Evolutionary conservation across 192 early-diverging fungal genomes (phyloP), one percentile per base, ranked within the genome.

Genomic region (Spizellomyces punctatus): DNA sequence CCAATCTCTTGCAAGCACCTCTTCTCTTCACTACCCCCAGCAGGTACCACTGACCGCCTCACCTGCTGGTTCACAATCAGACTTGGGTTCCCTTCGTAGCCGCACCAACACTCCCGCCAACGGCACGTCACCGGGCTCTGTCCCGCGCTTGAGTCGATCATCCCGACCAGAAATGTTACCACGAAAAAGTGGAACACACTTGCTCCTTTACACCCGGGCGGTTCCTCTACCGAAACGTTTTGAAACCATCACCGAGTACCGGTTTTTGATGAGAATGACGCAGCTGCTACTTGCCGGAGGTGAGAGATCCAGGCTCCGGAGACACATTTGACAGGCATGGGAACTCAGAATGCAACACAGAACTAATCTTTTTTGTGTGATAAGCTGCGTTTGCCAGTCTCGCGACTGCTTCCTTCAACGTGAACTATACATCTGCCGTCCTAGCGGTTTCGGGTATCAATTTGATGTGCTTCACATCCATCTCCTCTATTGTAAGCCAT

Each of bases 401-500:
- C 12, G 74, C 80, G 8, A 73, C 76, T 5, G 76, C 77, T 7
- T 74, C 82, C 1, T 81, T 84, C 61, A 70, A 73, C 17, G 82
- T 79, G n/a, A 77, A 84, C 63, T 84, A 79, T 74, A 71, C 70
- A 6, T 71, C 75, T 5, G 58, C 77, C 4, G 76, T 82, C 22
- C 61, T 84, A 12, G 79, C 68, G 19, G 54, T 59, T 21, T 76
- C 79, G 19, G 82, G 82, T 17, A 82, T 84, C 58, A 80, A 78
- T 46, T 61, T 79, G 45, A 84, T 78, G 75, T 73, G 72, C 4
- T 77, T 83, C 55, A 78, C 73, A 8, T 72, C 79, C 46, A 73
- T 82, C 46, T 71, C 81, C 21, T 83, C 80, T 6, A 19, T 75
- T 19, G 81, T 76, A 71, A 58, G 66, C 19, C 47, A 41, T 14